phyloP scores from a whole-genome alignment of 371 early-diverging fungal genomes.

The Mycotypha africana region DNA sequence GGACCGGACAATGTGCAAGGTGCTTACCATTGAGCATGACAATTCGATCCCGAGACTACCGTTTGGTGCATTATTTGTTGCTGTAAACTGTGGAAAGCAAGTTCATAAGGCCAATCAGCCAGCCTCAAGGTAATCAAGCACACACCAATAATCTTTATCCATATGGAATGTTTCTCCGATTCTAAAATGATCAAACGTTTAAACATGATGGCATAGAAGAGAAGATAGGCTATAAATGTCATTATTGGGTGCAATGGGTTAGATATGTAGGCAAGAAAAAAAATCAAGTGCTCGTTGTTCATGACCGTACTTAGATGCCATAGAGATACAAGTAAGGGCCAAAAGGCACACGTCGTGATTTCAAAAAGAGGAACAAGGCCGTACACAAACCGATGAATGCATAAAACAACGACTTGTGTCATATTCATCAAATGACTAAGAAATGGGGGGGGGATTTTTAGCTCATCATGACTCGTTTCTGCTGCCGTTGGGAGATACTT shows the following conservation, averaged over 20 bases:
- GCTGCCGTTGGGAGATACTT: conserved; percentile 3
- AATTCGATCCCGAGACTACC: conserved; percentile 23
- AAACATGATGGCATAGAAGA: conserved; percentile 37
- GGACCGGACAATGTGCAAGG: too few relatives aligned
- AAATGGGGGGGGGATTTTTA: background rate
- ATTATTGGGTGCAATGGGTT: too few relatives aligned
- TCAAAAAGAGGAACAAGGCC: conserved; percentile 44
- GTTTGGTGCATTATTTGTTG: conserved; percentile 18
- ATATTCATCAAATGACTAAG: conserved; percentile 38
- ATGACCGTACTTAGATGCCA: conserved; percentile 16
- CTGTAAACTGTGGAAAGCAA: conserved; percentile 24
- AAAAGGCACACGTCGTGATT: conserved; percentile 32
- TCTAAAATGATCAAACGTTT: conserved; percentile 33
- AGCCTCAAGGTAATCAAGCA: conserved; percentile 29
- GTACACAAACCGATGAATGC: conserved; percentile 34
- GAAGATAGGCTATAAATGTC: conserved; percentile 18
- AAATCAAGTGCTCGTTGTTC: too few relatives aligned
- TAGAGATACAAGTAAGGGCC: conserved; percentile 34
- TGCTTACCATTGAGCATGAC: conserved; percentile 32
- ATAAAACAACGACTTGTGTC: conserved; percentile 31
- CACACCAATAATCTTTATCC: conserved; percentile 31
- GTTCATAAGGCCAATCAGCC: conserved; percentile 44
- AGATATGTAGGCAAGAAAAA: too few relatives aligned
- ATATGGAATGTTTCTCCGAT: conserved; percentile 21
- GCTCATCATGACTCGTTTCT: background rate